These are phyloP conservation scores for Saxispiralis lemnorum DNA, from an alignment of 495 filamentous ascomycete species.

Conservation along the genomic window DNA sequence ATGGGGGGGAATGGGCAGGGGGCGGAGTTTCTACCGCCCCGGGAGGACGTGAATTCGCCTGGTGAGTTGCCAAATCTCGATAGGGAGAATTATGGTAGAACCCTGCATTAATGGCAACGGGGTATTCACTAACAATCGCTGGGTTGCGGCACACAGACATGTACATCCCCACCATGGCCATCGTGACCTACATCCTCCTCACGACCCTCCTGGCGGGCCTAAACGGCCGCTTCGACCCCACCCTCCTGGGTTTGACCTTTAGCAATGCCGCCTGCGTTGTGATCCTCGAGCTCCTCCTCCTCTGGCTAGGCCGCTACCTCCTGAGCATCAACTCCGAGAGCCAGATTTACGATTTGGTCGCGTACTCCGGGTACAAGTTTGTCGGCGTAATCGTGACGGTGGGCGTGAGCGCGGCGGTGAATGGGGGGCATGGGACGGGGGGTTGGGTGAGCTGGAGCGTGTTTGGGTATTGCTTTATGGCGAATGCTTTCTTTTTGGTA, in stretches of 20 bases:
- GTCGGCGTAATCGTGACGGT: constrained; percentile 86
- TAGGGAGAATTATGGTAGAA: too few species aligned
- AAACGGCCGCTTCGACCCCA: constrained; percentile 82
- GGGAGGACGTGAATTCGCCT: constrained; percentile 85
- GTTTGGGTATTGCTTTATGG: constrained; percentile 77
- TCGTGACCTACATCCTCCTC: constrained; percentile 93
- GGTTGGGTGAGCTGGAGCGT: constrained; percentile 77
- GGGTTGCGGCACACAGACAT: constrained; percentile 47
- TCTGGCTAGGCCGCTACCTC: constrained; percentile 88
- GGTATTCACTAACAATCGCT: too few species aligned
- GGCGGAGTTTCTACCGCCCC: constrained; percentile 83
- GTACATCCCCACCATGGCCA: constrained; percentile 91
- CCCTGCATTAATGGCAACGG: too few species aligned
- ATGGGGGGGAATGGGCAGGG: constrained; percentile 4
- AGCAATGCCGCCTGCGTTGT: constrained; percentile 68
- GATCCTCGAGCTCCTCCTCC: constrained; percentile 63
- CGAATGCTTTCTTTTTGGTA: constrained; percentile 93
- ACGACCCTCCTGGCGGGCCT: constrained; percentile 78
- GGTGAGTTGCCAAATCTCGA: neutral
- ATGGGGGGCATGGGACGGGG: constrained; percentile 58
- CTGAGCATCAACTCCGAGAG: constrained; percentile 74
- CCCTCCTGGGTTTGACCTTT: constrained; percentile 75
- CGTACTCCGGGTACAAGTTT: constrained; percentile 97
- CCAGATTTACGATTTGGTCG: constrained; percentile 80
- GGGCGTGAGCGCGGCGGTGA: constrained; percentile 55